Evolutionary conservation across 352 stramenopile species (phyloP).

Genomic region (Phytophthora europaea): DNA sequence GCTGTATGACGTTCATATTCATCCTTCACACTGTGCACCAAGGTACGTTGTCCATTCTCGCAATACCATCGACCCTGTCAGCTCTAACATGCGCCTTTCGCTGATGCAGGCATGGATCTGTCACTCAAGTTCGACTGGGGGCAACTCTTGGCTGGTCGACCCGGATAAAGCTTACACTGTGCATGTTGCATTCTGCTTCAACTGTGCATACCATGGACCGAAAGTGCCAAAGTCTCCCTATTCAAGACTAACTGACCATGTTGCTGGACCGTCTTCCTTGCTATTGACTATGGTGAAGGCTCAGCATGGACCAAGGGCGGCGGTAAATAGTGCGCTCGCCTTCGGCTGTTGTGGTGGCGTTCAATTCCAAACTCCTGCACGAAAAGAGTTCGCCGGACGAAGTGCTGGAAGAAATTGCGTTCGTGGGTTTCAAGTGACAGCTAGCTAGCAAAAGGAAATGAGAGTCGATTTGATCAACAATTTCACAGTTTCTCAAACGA

Average conservation of each 20-base stretch:
- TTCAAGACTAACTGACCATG: constrained; percentile 6
- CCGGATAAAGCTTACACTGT: background rate
- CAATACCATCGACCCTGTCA: background rate
- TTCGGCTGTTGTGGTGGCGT: constrained; percentile 56
- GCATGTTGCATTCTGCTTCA: constrained; percentile 16
- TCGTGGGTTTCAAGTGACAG: constrained; percentile 37
- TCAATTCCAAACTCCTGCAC: constrained; percentile 45
- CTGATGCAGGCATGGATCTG: constrained; percentile 4
- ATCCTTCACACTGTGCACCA: constrained; percentile 32
- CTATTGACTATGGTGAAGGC: constrained; percentile 35
- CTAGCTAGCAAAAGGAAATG: too few species aligned
- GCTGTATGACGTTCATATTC: constrained; percentile 35
- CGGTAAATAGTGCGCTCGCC: constrained; percentile 37
- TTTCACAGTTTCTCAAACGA: too few species aligned
- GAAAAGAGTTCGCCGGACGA: constrained; percentile 41
- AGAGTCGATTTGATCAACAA: too few species aligned
- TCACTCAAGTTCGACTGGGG: constrained; percentile 10
- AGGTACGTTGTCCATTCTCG: background rate
- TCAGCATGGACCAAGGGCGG: constrained; percentile 36
- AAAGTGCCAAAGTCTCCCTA: background rate
- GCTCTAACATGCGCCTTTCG: background rate
- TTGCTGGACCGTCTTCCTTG: constrained; percentile 15
- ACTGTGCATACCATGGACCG: background rate
- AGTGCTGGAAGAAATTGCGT: constrained; percentile 58
- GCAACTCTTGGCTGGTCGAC: background rate